These are phyloP conservation scores for Stachybotrys chartarum DNA, from an alignment of 2,329 filamentous ascomycete species.

Conservation along the genomic window DNA sequence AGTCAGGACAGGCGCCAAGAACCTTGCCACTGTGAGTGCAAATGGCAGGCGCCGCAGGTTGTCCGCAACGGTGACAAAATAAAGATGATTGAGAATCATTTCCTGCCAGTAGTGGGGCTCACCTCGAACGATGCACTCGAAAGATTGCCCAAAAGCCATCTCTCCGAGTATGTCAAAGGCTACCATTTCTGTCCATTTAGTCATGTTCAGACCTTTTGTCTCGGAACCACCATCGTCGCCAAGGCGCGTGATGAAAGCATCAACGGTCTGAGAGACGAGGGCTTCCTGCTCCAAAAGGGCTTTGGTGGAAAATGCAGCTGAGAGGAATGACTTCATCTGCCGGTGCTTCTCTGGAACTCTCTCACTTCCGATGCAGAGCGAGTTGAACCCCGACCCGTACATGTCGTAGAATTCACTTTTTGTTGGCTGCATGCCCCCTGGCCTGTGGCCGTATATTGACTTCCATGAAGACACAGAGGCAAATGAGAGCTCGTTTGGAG, in stretches of 20 bases:
- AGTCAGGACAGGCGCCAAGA: neutral
- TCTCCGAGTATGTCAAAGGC: neutral
- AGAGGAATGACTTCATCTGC: neutral
- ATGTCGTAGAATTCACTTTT: conserved; percentile 1
- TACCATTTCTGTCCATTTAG: neutral
- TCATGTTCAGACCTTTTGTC: neutral
- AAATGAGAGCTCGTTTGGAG: neutral
- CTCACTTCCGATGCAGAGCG: neutral
- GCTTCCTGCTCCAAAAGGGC: neutral
- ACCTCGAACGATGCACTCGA: neutral
- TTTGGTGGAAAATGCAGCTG: neutral
- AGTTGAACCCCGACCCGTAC: neutral
- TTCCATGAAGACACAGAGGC: neutral
- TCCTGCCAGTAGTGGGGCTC: neutral
- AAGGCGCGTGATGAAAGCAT: neutral
- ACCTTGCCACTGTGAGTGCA: neutral
- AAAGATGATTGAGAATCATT: neutral
- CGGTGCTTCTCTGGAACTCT: neutral
- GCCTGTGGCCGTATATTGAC: neutral
- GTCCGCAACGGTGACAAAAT: neutral
- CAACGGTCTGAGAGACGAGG: neutral
- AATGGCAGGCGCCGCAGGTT: neutral
- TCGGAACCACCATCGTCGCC: neutral
- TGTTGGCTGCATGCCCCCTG: neutral
- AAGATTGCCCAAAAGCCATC: neutral